phyloP scores from a whole-genome alignment of 805 yeast species.

The Pichia nakasei region DNA sequence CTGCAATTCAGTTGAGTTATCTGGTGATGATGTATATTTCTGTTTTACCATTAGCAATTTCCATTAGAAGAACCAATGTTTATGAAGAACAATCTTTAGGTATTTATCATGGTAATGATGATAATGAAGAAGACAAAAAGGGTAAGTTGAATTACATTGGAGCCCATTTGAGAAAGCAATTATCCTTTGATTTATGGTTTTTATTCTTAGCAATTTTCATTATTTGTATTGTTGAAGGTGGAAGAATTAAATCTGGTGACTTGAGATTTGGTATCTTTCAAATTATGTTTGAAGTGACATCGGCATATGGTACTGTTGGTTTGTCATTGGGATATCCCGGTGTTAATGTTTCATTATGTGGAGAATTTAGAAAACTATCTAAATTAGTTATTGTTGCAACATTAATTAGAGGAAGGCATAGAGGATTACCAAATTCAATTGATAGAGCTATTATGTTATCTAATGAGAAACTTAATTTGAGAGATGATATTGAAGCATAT shows the following conservation, averaged over 20 bases:
- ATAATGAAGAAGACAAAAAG: constrained; percentile 24
- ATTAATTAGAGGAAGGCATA: constrained; percentile 92
- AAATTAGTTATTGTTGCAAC: constrained; percentile 80
- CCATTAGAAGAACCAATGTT: constrained; percentile 93
- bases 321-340: constrained; percentile 76
- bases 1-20: constrained; percentile 89
- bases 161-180: constrained; percentile 81
- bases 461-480: constrained; percentile 49
- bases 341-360: constrained; percentile 60
- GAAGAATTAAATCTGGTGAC: constrained; percentile 38
- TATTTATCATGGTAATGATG: constrained; percentile 39
- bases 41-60: constrained; percentile 90
- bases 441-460: constrained; percentile 92
- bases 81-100: constrained; percentile 97
- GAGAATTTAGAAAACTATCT: constrained; percentile 60
- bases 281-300: constrained; percentile 76
- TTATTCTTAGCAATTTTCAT: constrained; percentile 77
- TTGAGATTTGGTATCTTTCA: constrained; percentile 56
- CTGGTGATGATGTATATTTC: constrained; percentile 98
- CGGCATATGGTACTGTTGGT: constrained; percentile 97
- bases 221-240: constrained; percentile 79
- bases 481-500: constrained; percentile 53
- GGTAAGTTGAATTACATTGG: constrained; percentile 61
- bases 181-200: constrained; percentile 93
- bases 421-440: constrained; percentile 88